These are phyloP conservation scores for Coniochaeta sp. DNA, from an alignment of 2,329 filamentous ascomycete genomes.

Conservation along the genomic window DNA sequence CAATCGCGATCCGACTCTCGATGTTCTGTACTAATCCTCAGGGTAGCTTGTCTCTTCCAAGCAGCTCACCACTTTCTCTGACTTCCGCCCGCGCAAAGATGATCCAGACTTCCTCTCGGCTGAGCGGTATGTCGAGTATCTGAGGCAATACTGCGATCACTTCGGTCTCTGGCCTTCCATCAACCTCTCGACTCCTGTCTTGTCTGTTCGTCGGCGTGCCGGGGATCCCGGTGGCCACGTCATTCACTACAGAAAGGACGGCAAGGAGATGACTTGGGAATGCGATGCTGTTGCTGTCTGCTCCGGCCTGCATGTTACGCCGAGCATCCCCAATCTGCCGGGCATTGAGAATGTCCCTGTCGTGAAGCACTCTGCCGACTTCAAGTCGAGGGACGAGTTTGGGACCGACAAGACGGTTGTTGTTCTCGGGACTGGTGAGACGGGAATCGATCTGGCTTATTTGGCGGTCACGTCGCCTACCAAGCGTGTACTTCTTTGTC, in stretches of 20 bases:
- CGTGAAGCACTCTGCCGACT: conserved; percentile 24
- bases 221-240: conserved; percentile 13
- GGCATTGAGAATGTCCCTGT: conserved; percentile 22
- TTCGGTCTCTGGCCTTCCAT: conserved; percentile 26
- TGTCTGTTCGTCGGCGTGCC: conserved; percentile 9
- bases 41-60: conserved; percentile 32
- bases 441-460: conserved; percentile 26
- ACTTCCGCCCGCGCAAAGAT: conserved; percentile 27
- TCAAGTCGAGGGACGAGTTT: conserved; percentile 26
- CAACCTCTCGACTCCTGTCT: conserved; percentile 20
- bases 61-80: conserved; percentile 37
- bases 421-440: conserved; percentile 29
- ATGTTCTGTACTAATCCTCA: neutral
- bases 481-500: conserved; percentile 26
- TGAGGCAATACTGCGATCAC: conserved; percentile 24
- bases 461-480: conserved; percentile 26
- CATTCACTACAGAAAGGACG: conserved; percentile 5
- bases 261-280: conserved; percentile 8
- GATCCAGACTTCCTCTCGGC: conserved; percentile 27
- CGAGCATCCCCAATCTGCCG: conserved; percentile 20
- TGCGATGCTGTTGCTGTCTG: conserved; percentile 31
- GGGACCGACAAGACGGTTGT: conserved; percentile 24
- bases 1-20: neutral
- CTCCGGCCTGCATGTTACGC: conserved; percentile 25
- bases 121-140: conserved; percentile 24